Conservation (phyloP, 805 yeast species). For the Komagataella kurtzmanii region DNA sequence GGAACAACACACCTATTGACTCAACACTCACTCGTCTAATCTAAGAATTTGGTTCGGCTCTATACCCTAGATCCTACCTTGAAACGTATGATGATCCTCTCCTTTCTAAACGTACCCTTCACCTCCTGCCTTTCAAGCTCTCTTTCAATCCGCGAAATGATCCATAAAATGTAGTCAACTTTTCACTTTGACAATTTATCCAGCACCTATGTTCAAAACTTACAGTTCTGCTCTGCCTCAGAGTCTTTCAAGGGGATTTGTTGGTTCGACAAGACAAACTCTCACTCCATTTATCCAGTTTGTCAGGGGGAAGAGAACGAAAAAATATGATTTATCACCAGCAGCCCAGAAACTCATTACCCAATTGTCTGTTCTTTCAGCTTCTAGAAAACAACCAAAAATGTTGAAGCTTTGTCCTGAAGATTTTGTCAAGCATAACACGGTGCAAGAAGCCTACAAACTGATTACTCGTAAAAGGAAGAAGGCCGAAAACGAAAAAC, state of each 20-base stretch:
- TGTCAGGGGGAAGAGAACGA: conserved; percentile 38
- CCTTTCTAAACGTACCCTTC: no score
- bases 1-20: no score
- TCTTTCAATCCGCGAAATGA: neutral
- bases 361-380: conserved; percentile 73
- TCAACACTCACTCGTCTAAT: no score
- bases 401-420: conserved; percentile 63
- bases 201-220: neutral
- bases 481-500: conserved; percentile 18
- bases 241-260: neutral
- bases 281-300: conserved; percentile 8
- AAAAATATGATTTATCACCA: conserved; percentile 25
- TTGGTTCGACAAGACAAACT: neutral
- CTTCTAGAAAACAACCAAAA: conserved; percentile 80
- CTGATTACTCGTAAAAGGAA: conserved; percentile 40
- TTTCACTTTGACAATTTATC: neutral
- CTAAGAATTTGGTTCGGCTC: no score
- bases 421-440: conserved; percentile 74
- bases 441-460: conserved; percentile 77
- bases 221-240: neutral
- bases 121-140: neutral
- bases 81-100: no score
- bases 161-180: neutral
- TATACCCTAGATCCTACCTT: no score
- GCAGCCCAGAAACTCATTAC: conserved; percentile 24